phyloP scores from a whole-genome alignment of 2,329 filamentous ascomycete species.

The Arthroderma sp. region DNA sequence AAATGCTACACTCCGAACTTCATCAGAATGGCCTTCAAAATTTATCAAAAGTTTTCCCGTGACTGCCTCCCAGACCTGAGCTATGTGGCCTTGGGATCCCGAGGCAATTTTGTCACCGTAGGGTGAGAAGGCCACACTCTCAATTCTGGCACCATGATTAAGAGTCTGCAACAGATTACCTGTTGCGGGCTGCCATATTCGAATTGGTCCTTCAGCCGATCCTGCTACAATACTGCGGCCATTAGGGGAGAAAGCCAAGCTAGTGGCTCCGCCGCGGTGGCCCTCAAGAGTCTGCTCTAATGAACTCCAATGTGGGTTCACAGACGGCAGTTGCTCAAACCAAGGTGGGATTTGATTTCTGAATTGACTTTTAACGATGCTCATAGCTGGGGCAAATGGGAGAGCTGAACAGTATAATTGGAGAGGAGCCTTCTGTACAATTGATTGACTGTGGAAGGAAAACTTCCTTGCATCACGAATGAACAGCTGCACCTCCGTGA shows the following conservation, averaged over 20 bases:
- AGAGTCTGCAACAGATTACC: not conserved
- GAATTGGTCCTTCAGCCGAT: not conserved
- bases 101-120: not conserved
- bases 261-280: not conserved
- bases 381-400: constrained; percentile 18
- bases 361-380: constrained; percentile 16
- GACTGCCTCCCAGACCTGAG: constrained; percentile 13
- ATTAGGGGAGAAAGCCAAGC: not conserved
- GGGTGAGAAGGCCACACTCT: not conserved
- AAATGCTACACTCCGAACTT: not conserved
- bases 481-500: constrained; percentile 17
- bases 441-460: constrained; percentile 16
- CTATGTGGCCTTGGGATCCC: constrained; percentile 8
- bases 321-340: constrained; percentile 5
- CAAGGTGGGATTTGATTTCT: constrained; percentile 9
- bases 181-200: not conserved
- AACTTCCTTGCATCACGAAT: constrained; percentile 20
- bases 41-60: not conserved
- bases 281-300: not conserved
- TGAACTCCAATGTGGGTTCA: not conserved
- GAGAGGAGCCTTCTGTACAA: constrained; percentile 21
- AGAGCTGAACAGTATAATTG: constrained; percentile 24
- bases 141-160: not conserved
- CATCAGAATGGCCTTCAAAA: not conserved
- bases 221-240: not conserved